Percentiles rank a stretch among this genome's conserved stretches.
These are phyloP conservation scores for Nicotiana tabacum DNA, from an alignment of 257 asterid genomes.

Conservation along the genomic window DNA sequence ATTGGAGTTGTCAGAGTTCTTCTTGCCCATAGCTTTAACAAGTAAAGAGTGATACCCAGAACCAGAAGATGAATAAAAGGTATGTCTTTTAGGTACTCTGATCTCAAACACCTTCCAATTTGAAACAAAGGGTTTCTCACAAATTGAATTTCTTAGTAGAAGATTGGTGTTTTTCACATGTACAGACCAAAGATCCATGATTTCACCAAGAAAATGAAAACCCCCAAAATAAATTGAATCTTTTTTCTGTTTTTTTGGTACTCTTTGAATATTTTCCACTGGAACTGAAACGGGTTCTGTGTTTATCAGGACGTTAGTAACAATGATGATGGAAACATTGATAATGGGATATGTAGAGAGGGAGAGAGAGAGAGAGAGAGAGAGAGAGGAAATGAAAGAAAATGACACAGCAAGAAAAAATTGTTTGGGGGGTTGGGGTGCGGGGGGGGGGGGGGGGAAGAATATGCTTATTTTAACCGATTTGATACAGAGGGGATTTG, in stretches of 20 bases:
- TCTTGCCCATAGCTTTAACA: constrained; percentile 60
- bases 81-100: constrained; percentile 32
- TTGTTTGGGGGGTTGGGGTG: neutral
- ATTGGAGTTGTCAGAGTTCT: constrained; percentile 47
- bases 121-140: constrained; percentile 44
- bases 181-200: constrained; percentile 52
- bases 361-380: neutral
- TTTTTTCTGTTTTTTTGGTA: neutral
- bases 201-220: neutral
- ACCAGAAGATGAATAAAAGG: constrained; percentile 8
- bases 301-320: constrained; percentile 6
- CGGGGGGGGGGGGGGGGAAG: neutral
- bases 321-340: neutral
- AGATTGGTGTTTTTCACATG: constrained; percentile 35
- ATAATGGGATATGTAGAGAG: neutral
- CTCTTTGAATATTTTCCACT: neutral
- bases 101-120: constrained; percentile 29
- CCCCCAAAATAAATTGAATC: neutral
- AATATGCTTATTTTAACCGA: neutral
- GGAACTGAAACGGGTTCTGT: neutral
- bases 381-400: neutral
- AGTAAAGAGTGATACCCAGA: constrained; percentile 39
- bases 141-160: constrained; percentile 39
- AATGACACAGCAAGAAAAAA: neutral
- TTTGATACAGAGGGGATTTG: neutral